Conservation (phyloP, 2,329 filamentous ascomycete species). For the Alternaria consortialis region DNA sequence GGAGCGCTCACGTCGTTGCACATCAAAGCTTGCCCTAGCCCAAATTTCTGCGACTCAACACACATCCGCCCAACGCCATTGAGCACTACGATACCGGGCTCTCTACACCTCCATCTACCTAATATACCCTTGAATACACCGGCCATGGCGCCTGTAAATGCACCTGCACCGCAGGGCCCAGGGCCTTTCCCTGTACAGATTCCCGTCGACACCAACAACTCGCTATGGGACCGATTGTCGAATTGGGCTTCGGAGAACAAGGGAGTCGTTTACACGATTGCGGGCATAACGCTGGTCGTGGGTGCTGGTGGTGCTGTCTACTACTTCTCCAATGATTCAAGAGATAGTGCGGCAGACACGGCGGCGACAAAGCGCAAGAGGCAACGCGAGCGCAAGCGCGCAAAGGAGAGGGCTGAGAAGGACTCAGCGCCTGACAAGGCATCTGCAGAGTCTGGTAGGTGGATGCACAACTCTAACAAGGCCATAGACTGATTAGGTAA, state of each 20-base stretch:
- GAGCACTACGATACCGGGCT: constrained; percentile 15
- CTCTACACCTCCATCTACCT: constrained; percentile 13
- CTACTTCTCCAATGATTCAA: constrained; percentile 72
- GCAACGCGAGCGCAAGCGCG: constrained; percentile 90
- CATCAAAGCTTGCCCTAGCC: constrained; percentile 8
- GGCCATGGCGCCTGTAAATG: constrained; percentile 44
- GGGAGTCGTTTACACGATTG: constrained; percentile 93
- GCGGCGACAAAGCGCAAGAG: constrained; percentile 71
- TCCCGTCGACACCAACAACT: constrained; percentile 59
- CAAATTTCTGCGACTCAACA: constrained; percentile 26
- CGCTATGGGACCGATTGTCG: constrained; percentile 88
- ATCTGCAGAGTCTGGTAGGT: constrained; percentile 42
- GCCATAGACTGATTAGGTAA: constrained; percentile 34
- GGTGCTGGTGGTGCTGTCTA: constrained; percentile 92
- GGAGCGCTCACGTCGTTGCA: constrained; percentile 13
- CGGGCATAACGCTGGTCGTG: constrained; percentile 89
- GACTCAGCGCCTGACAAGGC: constrained; percentile 57
- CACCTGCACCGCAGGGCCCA: constrained; percentile 42
- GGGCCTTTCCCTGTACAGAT: constrained; percentile 48
- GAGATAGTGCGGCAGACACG: constrained; percentile 47
- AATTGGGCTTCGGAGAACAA: constrained; percentile 96
- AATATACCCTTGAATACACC: constrained; percentile 10
- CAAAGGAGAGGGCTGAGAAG: constrained; percentile 72
- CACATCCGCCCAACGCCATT: constrained; percentile 28
- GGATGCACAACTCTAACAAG: neutral